phyloP scores from a whole-genome alignment of 2,329 filamentous ascomycete species.

The Blastomyces gilchristii region DNA sequence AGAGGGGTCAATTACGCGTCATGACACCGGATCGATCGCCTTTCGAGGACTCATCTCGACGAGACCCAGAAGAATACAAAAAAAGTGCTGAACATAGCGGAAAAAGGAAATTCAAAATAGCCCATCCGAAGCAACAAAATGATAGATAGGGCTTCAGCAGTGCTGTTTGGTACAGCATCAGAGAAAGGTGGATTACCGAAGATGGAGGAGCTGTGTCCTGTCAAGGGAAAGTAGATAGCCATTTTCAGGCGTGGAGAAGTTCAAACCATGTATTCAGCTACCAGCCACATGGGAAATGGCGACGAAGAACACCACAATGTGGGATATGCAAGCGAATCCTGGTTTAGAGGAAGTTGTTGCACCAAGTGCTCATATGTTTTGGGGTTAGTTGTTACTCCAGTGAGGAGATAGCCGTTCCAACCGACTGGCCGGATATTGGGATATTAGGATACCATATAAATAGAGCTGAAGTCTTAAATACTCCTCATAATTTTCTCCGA shows the following conservation, averaged over 20 bases:
- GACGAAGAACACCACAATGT: not conserved
- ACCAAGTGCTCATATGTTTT: not conserved
- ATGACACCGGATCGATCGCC: slow-evolving; percentile 10
- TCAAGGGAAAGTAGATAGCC: not conserved
- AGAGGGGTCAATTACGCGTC: slow-evolving; percentile 8
- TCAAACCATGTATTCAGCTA: not conserved
- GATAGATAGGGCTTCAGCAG: not conserved
- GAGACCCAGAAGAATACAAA: not conserved
- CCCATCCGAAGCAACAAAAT: not conserved
- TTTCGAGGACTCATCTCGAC: not conserved
- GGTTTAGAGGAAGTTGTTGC: not conserved
- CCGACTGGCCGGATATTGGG: not conserved
- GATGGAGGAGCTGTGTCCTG: not conserved
- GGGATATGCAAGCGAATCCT: not conserved
- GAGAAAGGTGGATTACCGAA: not conserved
- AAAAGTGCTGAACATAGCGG: no score
- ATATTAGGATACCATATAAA: not conserved
- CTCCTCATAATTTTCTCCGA: not conserved
- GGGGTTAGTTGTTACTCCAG: not conserved
- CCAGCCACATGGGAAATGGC: not conserved
- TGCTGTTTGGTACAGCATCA: not conserved
- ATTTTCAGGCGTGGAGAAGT: not conserved
- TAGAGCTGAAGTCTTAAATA: not conserved
- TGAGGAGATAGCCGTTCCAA: not conserved
- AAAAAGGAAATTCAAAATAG: not conserved